phyloP scores from a whole-genome alignment of 108 stramenopile species.

The Epithemia pelagica region DNA sequence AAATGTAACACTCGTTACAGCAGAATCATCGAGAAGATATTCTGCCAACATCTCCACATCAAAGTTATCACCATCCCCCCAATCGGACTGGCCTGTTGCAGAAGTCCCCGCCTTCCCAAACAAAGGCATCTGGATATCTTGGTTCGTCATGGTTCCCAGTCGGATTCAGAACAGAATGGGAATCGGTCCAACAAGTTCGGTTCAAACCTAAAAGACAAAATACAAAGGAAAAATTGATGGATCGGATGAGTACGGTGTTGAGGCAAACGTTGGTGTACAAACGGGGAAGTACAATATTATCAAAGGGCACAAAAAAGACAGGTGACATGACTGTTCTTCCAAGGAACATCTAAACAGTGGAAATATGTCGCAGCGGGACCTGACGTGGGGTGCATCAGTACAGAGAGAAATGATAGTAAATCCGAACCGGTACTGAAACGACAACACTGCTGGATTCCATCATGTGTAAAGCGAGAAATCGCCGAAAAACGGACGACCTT shows the following conservation, averaged over 20 bases:
- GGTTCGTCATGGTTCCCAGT: background rate
- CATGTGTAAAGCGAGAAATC: no score
- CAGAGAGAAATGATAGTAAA: background rate
- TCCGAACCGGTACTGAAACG: background rate
- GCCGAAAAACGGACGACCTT: no score
- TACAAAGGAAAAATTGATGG: no score
- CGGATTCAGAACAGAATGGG: no score
- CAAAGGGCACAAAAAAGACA: no score
- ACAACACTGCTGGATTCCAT: background rate
- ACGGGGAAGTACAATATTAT: no score
- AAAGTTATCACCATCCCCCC: constrained; percentile 33
- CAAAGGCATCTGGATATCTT: constrained; percentile 4
- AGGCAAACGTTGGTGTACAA: no score
- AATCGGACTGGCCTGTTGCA: background rate
- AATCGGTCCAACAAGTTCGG: no score
- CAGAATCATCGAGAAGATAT: constrained; percentile 71
- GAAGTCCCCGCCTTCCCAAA: constrained; percentile 4
- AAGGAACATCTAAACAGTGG: background rate
- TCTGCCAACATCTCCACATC: constrained; percentile 84
- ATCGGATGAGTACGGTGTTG: no score
- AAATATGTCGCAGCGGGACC: background rate
- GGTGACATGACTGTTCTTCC: background rate
- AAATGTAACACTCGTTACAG: constrained; percentile 26
- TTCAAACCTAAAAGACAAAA: no score
- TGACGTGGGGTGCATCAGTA: background rate